phyloP scores from a whole-genome alignment of 2,329 filamentous ascomycete genomes.

The Xylariaceae sp. region DNA sequence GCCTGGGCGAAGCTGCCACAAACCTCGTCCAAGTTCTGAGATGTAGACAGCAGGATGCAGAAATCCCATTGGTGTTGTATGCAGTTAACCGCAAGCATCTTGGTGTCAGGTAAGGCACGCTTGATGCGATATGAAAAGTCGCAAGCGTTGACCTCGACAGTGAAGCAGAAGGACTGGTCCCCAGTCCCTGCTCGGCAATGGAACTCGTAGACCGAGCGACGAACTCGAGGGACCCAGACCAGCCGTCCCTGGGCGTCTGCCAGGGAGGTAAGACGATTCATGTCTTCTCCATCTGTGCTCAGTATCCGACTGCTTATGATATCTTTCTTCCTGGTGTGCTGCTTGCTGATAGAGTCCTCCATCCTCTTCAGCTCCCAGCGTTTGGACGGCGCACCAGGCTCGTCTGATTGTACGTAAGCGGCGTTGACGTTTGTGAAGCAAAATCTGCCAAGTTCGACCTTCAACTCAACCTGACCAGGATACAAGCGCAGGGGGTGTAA shows the following conservation, averaged over 20 bases:
- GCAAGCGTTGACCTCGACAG: conserved; percentile 18
- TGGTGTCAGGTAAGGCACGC: conserved; percentile 3
- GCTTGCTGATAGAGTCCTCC: conserved; percentile 7
- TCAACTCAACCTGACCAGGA: conserved; percentile 8
- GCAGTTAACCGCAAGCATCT: conserved; percentile 19
- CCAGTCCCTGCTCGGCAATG: conserved; percentile 7
- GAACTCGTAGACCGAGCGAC: conserved; percentile 18
- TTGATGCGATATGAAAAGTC: conserved; percentile 13
- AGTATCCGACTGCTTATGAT: conserved; percentile 11
- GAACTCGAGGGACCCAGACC: not conserved
- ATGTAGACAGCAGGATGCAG: conserved; percentile 12
- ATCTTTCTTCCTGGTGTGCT: conserved; percentile 2
- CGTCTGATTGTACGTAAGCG: conserved; percentile 1
- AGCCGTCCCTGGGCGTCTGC: not conserved
- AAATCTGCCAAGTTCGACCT: conserved; percentile 11
- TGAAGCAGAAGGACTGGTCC: conserved; percentile 7
- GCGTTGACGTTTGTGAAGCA: conserved; percentile 9
- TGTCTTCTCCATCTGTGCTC: conserved; percentile 14
- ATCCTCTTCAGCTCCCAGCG: not conserved
- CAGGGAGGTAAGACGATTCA: conserved; percentile 12
- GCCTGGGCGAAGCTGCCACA: conserved; percentile 17
- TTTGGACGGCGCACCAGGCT: not conserved
- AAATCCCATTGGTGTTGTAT: conserved; percentile 22
- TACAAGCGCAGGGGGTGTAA: conserved; percentile 7
- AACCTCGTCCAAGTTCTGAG: conserved; percentile 10